A percentile compares a stretch with the other conserved stretches of the same genome.
Evolutionary conservation across 768 basidiomycete genomes (phyloP).

Genomic region (Calocera viscosa): DNA sequence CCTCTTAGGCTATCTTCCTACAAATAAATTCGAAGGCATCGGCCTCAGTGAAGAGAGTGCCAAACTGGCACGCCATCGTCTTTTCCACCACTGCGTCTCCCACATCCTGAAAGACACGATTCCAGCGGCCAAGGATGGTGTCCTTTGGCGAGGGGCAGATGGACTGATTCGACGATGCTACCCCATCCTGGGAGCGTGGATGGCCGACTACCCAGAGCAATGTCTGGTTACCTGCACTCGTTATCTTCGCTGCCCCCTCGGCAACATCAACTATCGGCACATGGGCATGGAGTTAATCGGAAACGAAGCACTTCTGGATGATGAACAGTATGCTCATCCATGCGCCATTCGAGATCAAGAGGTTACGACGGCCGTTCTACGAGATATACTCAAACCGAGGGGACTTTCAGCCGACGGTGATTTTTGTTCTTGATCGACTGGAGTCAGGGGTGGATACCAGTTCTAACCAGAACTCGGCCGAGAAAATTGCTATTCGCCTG

Average conservation of each 20-base stretch:
- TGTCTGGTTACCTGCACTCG: slow-evolving; percentile 13
- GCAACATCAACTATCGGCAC: slow-evolving; percentile 3
- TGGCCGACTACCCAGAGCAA: slow-evolving; percentile 18
- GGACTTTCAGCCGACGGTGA: too few relatives aligned
- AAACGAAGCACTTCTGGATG: slow-evolving; percentile 16
- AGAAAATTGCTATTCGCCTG: neutral
- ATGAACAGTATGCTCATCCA: slow-evolving; percentile 10
- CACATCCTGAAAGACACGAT: slow-evolving; percentile 27
- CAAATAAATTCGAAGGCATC: slow-evolving; percentile 25
- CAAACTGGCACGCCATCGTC: slow-evolving; percentile 28
- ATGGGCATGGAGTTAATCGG: neutral
- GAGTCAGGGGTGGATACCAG: too few relatives aligned
- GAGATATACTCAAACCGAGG: neutral
- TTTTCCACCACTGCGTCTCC: slow-evolving; percentile 32
- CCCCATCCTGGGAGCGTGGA: slow-evolving; percentile 19
- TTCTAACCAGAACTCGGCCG: too few relatives aligned
- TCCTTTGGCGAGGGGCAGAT: slow-evolving; percentile 26
- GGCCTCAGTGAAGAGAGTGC: slow-evolving; percentile 31
- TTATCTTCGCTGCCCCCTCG: slow-evolving; percentile 12
- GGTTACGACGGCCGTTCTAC: neutral
- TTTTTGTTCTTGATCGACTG: too few relatives aligned
- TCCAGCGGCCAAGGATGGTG: slow-evolving; percentile 24
- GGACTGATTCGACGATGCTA: slow-evolving; percentile 32
- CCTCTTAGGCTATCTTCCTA: slow-evolving; percentile 33
- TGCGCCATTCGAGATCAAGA: neutral